Conservation (phyloP, 345 rosid species). For the Punica granatum region DNA sequence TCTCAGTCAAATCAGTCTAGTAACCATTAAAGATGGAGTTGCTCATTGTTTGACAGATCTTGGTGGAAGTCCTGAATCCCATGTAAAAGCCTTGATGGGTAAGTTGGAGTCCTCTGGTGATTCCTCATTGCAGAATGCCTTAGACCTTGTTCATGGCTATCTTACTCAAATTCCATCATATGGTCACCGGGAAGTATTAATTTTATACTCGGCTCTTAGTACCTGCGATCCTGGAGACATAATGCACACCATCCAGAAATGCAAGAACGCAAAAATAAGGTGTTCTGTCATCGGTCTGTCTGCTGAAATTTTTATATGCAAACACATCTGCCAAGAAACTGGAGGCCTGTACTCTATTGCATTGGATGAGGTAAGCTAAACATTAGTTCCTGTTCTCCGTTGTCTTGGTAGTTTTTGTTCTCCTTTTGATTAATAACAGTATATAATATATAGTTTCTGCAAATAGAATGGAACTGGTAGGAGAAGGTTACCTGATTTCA, state of each 20-base stretch:
- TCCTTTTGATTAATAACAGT: too few relatives aligned
- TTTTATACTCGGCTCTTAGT: slow-evolving; percentile 68
- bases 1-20: slow-evolving; percentile 75
- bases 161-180: slow-evolving; percentile 77
- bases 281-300: slow-evolving; percentile 92
- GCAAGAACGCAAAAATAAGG: slow-evolving; percentile 76
- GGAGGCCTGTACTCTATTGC: slow-evolving; percentile 80
- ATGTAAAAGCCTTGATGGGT: slow-evolving; percentile 76
- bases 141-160: slow-evolving; percentile 62
- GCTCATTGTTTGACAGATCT: slow-evolving; percentile 76
- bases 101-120: slow-evolving; percentile 74
- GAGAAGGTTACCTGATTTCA: neutral
- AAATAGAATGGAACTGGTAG: neutral
- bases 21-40: slow-evolving; percentile 70
- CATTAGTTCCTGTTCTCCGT: neutral
- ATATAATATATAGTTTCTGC: too few relatives aligned
- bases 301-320: slow-evolving; percentile 86
- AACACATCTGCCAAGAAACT: slow-evolving; percentile 86
- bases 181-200: slow-evolving; percentile 88
- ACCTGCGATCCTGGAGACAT: slow-evolving; percentile 96
- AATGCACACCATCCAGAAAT: slow-evolving; percentile 66
- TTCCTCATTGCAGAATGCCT: slow-evolving; percentile 77
- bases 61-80: slow-evolving; percentile 95
- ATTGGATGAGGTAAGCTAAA: slow-evolving; percentile 66
- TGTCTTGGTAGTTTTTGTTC: neutral